Evolutionary conservation across 441 rosid species (phyloP), one percentile per base, ranked within the genome.

Genomic region (Manihot esculenta): DNA sequence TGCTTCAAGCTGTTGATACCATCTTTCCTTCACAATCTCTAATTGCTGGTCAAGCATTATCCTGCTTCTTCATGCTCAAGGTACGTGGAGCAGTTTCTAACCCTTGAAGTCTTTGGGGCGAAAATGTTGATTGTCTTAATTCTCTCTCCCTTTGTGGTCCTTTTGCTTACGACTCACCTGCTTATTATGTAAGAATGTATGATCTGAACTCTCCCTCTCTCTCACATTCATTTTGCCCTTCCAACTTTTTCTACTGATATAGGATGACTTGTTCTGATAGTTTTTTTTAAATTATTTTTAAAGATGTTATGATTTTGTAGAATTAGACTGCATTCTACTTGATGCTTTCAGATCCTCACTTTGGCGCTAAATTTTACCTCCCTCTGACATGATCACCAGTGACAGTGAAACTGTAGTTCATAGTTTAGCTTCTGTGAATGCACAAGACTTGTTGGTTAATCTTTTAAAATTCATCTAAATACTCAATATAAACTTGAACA

Each of bases 51-150:
- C 96, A 93, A 83, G 92, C 93, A 72, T 71, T 93, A 69, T 85
- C 98, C 9, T 90, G 89, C 79, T 89, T 86, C 88, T 89, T 96
- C 81, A 83, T 79, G 86, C 90, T 96, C 45, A 90, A 86, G 99
- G 98, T 95, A 51, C 41, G 71, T 27, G 64, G 3, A 64, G 23
- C 27, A 23, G 35, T 69, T 20, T 23, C 5, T 6, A 20, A 17
- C 17, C 10, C 35, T 62, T 18, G 23, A 41, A 5, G 38, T 59
- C 58, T 24, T 15, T 3, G 12, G 10, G 41, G n/a, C 10, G 33
- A 69, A 27, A 12, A 20, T 58, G 10, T 26, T 57, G 5, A 27
- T 59, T 45, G 5, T 24, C 35, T 35, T 50, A 15, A 17, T 7
- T 42, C 48, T 48, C 66, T 30, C 18, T 51, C 59, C 58, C 47